phyloP scores from a whole-genome alignment of 768 basidiomycete genomes.

The Cystobasidium onofrii region DNA sequence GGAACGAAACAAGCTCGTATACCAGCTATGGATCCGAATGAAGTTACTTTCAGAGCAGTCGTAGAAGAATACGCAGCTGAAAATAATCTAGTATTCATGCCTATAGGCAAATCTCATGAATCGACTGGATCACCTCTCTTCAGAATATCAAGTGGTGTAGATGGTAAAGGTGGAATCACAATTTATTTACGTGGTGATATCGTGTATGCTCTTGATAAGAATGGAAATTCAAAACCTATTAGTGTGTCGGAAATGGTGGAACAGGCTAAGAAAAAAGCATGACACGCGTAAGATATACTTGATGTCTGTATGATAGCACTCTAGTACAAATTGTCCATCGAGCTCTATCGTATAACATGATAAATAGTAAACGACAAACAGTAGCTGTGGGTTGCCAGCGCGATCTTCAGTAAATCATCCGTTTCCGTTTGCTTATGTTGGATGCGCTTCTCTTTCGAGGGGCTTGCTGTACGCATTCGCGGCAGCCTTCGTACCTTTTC shows the following conservation, averaged over 20 bases:
- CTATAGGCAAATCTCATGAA: conserved; percentile 74
- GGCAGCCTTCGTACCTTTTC: too few species aligned
- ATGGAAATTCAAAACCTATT: conserved; percentile 54
- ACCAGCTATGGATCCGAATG: conserved; percentile 9
- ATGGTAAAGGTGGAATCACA: conserved; percentile 66
- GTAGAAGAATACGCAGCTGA: conserved; percentile 81
- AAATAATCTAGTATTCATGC: conserved; percentile 81
- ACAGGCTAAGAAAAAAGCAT: conserved; percentile 30
- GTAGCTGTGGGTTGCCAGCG: too few species aligned
- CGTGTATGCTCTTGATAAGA: conserved; percentile 64
- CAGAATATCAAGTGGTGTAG: conserved; percentile 65
- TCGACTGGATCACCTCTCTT: conserved; percentile 80
- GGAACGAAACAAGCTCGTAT: neutral
- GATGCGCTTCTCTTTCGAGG: too few species aligned
- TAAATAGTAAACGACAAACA: too few species aligned
- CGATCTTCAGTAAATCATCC: too few species aligned
- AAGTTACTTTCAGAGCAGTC: conserved; percentile 85
- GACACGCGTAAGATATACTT: too few species aligned
- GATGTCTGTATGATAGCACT: too few species aligned
- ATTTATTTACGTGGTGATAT: conserved; percentile 90
- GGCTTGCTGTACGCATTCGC: too few species aligned
- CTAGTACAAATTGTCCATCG: too few species aligned
- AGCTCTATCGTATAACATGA: too few species aligned
- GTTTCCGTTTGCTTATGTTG: too few species aligned
- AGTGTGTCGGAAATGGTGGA: conserved; percentile 78